phyloP scores from a whole-genome alignment of 192 early-diverging fungal species.

The Coemansia sp. region DNA sequence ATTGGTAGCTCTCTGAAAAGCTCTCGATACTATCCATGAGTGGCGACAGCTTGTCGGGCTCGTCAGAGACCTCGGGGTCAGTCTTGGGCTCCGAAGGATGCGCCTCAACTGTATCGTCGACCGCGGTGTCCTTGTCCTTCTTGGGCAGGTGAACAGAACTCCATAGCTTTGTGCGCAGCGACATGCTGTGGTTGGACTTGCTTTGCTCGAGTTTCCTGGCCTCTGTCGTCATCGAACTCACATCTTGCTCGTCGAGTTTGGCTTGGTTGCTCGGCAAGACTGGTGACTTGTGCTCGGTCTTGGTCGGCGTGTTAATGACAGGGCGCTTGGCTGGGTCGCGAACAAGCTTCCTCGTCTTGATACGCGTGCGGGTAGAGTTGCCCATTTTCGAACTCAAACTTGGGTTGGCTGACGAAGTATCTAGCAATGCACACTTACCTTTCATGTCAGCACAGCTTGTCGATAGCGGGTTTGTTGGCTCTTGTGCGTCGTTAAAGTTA shows the following conservation, averaged over 20 bases:
- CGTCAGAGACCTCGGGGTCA: background rate
- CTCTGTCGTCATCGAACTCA: background rate
- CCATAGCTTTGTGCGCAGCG: slow-evolving; percentile 22
- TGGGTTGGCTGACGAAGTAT: slow-evolving; percentile 48
- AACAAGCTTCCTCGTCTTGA: slow-evolving; percentile 47
- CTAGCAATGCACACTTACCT: slow-evolving; percentile 24
- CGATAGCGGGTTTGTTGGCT: background rate
- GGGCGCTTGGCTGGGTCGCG: slow-evolving; percentile 22
- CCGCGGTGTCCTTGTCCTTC: background rate
- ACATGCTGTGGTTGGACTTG: slow-evolving; percentile 11
- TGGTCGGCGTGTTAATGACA: background rate
- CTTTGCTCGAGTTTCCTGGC: background rate
- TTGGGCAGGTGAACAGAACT: background rate
- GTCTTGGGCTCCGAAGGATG: background rate
- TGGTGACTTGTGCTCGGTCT: background rate
- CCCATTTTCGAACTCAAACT: slow-evolving; percentile 6
- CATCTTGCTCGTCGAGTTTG: background rate
- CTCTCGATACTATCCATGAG: slow-evolving; percentile 45
- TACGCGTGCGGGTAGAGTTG: background rate
- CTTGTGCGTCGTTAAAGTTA: background rate
- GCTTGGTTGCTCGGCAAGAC: slow-evolving; percentile 1
- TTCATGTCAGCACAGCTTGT: background rate
- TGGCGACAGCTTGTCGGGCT: slow-evolving; percentile 7
- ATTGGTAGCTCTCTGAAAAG: slow-evolving; percentile 50
- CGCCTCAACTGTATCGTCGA: background rate